Evolutionary conservation across 1,284 basidiomycete species (phyloP), one percentile per base, ranked within the genome.

Genomic region (Malassezia caprae): DNA sequence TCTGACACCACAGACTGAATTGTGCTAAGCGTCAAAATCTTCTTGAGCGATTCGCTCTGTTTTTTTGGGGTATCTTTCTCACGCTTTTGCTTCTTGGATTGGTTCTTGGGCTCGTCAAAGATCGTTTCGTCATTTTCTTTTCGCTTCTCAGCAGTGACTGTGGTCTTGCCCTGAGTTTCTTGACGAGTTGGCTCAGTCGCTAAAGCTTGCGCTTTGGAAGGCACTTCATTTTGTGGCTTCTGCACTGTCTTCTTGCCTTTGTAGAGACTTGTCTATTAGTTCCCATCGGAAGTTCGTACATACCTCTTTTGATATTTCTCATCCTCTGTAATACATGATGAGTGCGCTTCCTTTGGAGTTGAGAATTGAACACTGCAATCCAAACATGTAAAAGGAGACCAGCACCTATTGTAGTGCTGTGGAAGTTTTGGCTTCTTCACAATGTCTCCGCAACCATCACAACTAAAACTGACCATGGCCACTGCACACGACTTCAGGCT

Each of bases 371-470:
- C 53, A 19, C 56, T 58, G 59, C 73, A 75, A 53, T 75, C 73
- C 3, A 75, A 49, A 39, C 73, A 75, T 10, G 72, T 72, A 23
- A 75, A 59, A 21, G 70, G 60, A 12, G 70, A 57, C 21, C 56
- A 62, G 52, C 73, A 75, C 21, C 69, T 62, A 35, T 65, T 51
- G 60, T 58, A 70, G 55, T 74, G 72, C 55, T 69, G 64, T 10
- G 60, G 62, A 11, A 74, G 67, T 50, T 74, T 74, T 5, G 72
- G 72, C 56, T 74, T 74, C 58, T 74, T 74, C 56, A 74, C 67
- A 1, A 69, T 65, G 32, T 74, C 72, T 47, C 64, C 66, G 51
- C 72, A 74, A 32, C 62, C 63, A 35, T 74, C 67, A 58, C 72
- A 74, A 53, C 64, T 67, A 64, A 72, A 71, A 10, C 67, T 70